A percentile compares a stretch with the other conserved stretches of the same genome.
These are phyloP conservation scores for Colletotrichum salicis DNA, from an alignment of 2,329 filamentous ascomycete species.

Conservation along the genomic window DNA sequence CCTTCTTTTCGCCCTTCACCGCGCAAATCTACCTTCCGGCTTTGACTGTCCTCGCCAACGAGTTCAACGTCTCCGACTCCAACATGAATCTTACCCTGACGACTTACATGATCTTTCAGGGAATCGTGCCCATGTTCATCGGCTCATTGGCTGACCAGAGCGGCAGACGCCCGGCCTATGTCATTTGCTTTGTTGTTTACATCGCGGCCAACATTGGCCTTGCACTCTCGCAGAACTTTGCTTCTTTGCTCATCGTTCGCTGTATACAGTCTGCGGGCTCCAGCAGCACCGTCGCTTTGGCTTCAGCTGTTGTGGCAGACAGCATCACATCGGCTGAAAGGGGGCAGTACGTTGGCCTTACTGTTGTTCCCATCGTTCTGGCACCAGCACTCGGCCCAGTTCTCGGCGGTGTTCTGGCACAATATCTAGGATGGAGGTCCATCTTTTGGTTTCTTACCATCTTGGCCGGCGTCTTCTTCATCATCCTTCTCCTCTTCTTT, in stretches of 20 bases:
- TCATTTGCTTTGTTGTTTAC: slow-evolving; percentile 47
- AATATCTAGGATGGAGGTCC: slow-evolving; percentile 54
- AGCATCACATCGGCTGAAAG: slow-evolving; percentile 63
- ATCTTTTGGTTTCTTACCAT: slow-evolving; percentile 52
- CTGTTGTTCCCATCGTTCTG: slow-evolving; percentile 54
- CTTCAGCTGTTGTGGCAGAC: slow-evolving; percentile 72
- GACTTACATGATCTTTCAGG: slow-evolving; percentile 70
- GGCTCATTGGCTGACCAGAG: slow-evolving; percentile 57
- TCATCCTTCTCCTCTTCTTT: slow-evolving; percentile 51
- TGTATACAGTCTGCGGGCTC: slow-evolving; percentile 65
- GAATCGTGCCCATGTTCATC: slow-evolving; percentile 63
- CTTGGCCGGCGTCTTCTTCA: slow-evolving; percentile 45
- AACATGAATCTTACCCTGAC: slow-evolving; percentile 64
- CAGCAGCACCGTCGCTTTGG: slow-evolving; percentile 70
- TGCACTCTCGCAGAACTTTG: slow-evolving; percentile 61
- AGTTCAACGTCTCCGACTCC: slow-evolving; percentile 54
- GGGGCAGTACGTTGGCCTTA: slow-evolving; percentile 52
- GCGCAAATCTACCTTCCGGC: slow-evolving; percentile 67
- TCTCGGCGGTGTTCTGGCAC: slow-evolving; percentile 52
- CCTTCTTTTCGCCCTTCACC: slow-evolving; percentile 58
- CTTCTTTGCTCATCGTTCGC: slow-evolving; percentile 66
- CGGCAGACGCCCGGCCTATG: slow-evolving; percentile 51
- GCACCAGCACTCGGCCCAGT: slow-evolving; percentile 56
- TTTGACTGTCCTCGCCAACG: slow-evolving; percentile 57
- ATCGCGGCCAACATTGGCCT: slow-evolving; percentile 55